Evolutionary conservation across 2,329 filamentous ascomycete species (phyloP).

Genomic region (Aspergillus piperis): DNA sequence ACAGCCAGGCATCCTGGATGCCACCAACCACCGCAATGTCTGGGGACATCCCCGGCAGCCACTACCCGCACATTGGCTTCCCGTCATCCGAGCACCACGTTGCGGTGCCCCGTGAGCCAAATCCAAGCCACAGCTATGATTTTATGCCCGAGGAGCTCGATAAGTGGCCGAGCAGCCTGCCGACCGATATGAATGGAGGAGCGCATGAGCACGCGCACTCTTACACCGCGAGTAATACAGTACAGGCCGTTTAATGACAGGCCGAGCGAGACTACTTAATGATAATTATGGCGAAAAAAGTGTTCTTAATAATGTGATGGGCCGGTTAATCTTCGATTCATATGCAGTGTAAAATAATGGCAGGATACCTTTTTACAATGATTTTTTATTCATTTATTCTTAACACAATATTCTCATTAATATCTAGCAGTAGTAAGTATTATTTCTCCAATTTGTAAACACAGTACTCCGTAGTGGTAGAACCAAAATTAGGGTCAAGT

Average conservation of each 20-base stretch:
- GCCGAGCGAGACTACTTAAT: slow-evolving; percentile 3
- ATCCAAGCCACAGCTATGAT: slow-evolving; percentile 28
- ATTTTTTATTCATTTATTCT: too few relatives aligned
- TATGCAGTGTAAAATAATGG: not conserved
- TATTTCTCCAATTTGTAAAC: not conserved
- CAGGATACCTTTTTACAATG: not conserved
- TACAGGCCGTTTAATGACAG: slow-evolving; percentile 33
- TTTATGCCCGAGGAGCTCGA: slow-evolving; percentile 41
- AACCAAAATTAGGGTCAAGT: not conserved
- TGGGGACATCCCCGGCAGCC: slow-evolving; percentile 32
- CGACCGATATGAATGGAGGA: slow-evolving; percentile 37
- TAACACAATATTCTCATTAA: too few relatives aligned
- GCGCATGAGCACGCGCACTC: slow-evolving; percentile 35
- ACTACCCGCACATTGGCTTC: slow-evolving; percentile 38
- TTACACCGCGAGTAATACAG: slow-evolving; percentile 34
- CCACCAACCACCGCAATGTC: slow-evolving; percentile 32
- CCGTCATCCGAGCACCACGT: slow-evolving; percentile 32
- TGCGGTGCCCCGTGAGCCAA: slow-evolving; percentile 35
- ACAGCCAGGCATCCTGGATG: slow-evolving; percentile 33
- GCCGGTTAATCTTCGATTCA: not conserved
- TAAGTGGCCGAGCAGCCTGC: slow-evolving; percentile 39
- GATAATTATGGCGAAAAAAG: slow-evolving; percentile 2
- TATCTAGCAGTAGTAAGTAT: too few relatives aligned
- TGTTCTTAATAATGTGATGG: not conserved
- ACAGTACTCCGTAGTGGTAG: not conserved